These are phyloP conservation scores for Diaporthe citri DNA, from an alignment of 2,329 filamentous ascomycete species.

Conservation along the genomic window DNA sequence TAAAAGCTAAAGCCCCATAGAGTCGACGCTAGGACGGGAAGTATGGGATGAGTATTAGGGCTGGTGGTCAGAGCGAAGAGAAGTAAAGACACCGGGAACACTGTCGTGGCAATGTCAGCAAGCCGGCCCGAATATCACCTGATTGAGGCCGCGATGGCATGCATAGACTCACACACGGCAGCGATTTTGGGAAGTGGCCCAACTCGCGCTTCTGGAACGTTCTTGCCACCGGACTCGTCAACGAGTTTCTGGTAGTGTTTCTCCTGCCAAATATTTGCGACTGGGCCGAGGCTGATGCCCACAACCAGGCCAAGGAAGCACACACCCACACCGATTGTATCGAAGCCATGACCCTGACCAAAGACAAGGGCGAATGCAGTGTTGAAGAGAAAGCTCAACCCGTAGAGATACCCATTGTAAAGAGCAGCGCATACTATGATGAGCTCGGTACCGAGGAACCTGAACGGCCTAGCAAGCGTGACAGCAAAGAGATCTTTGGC, in stretches of 20 bases:
- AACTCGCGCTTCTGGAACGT: constrained; percentile 57
- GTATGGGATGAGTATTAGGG: constrained; percentile 53
- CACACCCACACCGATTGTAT: constrained; percentile 54
- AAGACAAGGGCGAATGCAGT: constrained; percentile 63
- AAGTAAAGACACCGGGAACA: constrained; percentile 50
- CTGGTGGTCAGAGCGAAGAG: constrained; percentile 53
- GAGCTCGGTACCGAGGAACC: constrained; percentile 59
- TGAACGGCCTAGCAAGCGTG: constrained; percentile 59
- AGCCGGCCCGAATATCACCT: background rate
- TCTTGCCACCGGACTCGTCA: constrained; percentile 47
- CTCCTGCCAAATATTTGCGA: constrained; percentile 60
- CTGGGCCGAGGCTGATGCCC: constrained; percentile 49
- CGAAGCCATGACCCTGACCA: constrained; percentile 57
- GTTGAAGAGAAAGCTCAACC: constrained; percentile 63
- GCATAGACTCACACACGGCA: constrained; percentile 47
- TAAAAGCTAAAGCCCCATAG: constrained; percentile 66
- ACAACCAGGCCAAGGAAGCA: constrained; percentile 52
- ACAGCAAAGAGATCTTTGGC: constrained; percentile 55
- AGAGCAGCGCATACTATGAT: constrained; percentile 61
- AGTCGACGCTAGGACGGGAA: constrained; percentile 61
- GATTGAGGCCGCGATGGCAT: background rate
- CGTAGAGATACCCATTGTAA: constrained; percentile 63
- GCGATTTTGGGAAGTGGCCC: constrained; percentile 53
- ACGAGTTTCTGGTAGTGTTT: constrained; percentile 54
- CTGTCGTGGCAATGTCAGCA: constrained; percentile 29